Percentiles rank a stretch among this genome's conserved stretches.
These are phyloP conservation scores for Arachnopeziza araneosa DNA, from an alignment of 2,329 filamentous ascomycete species.

Conservation along the genomic window DNA sequence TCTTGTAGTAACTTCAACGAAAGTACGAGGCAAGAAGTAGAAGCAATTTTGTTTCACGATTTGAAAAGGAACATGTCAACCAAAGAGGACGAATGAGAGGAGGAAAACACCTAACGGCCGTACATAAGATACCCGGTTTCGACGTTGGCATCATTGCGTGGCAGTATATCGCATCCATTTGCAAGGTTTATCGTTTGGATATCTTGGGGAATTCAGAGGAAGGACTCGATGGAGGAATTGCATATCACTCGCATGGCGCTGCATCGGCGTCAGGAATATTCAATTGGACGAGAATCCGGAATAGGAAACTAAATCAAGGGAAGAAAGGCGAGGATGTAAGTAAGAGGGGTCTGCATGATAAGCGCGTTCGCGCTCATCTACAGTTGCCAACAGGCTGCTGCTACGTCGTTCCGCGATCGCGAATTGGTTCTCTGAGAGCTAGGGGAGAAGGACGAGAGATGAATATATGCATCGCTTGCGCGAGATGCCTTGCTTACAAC, in stretches of 20 bases:
- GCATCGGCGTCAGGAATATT: slow-evolving; percentile 13
- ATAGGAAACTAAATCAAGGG: neutral
- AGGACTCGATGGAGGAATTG: slow-evolving; percentile 22
- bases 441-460: neutral
- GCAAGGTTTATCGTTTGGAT: slow-evolving; percentile 10
- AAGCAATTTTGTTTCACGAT: neutral
- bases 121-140: slow-evolving; percentile 24
- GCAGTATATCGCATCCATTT: neutral
- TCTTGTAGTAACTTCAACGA: neutral
- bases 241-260: slow-evolving; percentile 13
- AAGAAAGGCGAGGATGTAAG: neutral
- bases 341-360: neutral
- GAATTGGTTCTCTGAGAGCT: neutral
- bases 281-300: neutral
- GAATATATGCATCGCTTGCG: neutral
- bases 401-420: neutral
- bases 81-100: slow-evolving; percentile 7
- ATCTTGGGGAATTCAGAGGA: neutral
- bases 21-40: neutral
- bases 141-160: neutral
- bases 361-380: neutral
- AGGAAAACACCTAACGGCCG: slow-evolving; percentile 19
- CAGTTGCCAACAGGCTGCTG: neutral
- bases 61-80: slow-evolving; percentile 3
- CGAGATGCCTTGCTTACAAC: neutral